Conservation (phyloP, 495 filamentous ascomycete genomes). For the Parmelia sp. region DNA sequence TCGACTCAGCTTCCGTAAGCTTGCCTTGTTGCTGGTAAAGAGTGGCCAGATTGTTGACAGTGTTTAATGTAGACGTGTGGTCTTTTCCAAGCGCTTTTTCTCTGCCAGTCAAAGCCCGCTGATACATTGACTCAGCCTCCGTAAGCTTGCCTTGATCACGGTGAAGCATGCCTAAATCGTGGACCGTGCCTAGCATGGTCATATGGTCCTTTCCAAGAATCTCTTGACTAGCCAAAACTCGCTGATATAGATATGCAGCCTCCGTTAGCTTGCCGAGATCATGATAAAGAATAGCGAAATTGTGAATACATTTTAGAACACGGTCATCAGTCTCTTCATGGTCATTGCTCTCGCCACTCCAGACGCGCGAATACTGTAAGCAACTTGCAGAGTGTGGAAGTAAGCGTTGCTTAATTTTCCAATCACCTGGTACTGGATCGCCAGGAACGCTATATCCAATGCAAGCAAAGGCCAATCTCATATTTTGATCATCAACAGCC, state of each 20-base stretch:
- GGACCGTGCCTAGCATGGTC: neutral
- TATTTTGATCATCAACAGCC: neutral
- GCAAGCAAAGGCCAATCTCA: neutral
- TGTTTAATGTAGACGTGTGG: neutral
- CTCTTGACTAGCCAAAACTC: conserved; percentile 32
- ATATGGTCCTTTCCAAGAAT: conserved; percentile 2
- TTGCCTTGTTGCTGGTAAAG: conserved; percentile 24
- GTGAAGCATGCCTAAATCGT: conserved; percentile 27
- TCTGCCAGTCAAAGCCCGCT: conserved; percentile 31
- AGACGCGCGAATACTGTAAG: neutral
- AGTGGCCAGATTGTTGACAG: conserved; percentile 13
- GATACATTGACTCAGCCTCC: conserved; percentile 33
- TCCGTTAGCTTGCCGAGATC: conserved; percentile 28
- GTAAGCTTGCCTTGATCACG: conserved; percentile 24
- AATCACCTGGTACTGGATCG: neutral
- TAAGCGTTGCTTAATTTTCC: neutral
- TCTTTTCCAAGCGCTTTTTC: conserved; percentile 24
- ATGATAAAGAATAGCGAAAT: conserved; percentile 23
- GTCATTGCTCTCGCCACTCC: conserved; percentile 26
- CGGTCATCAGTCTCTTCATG: conserved; percentile 31
- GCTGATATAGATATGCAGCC: conserved; percentile 32
- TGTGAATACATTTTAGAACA: conserved; percentile 27
- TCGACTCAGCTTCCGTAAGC: conserved; percentile 22
- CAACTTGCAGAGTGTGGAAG: neutral
- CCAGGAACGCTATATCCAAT: neutral